Percentiles rank a stretch among this genome's conserved stretches.
Conservation (phyloP, 2,329 filamentous ascomycete genomes). For the Fusarium verticillioides region DNA sequence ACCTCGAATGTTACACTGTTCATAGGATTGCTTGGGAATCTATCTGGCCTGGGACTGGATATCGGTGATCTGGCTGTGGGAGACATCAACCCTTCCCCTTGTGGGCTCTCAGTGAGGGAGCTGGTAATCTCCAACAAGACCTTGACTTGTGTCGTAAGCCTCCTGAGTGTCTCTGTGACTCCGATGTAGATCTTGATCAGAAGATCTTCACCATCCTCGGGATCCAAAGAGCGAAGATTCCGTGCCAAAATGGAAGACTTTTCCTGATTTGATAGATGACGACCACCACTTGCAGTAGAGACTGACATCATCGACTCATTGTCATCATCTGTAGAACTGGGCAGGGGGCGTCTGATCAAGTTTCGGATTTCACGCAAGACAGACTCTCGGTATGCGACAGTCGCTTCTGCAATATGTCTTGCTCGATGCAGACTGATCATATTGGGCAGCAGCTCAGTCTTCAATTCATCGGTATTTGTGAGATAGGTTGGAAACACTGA, state of each 20-base stretch:
- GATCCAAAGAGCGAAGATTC: slow-evolving; percentile 85
- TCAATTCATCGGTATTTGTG: slow-evolving; percentile 75
- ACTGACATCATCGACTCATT: slow-evolving; percentile 88
- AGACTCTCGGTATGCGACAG: slow-evolving; percentile 84
- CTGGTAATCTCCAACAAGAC: slow-evolving; percentile 94
- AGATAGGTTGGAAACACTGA: slow-evolving; percentile 84
- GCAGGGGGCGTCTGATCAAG: slow-evolving; percentile 84
- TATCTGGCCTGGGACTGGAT: slow-evolving; percentile 60
- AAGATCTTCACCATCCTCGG: slow-evolving; percentile 85
- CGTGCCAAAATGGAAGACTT: slow-evolving; percentile 89
- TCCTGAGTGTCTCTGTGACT: slow-evolving; percentile 85
- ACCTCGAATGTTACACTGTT: slow-evolving; percentile 56
- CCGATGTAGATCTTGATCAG: slow-evolving; percentile 85
- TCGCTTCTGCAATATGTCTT: slow-evolving; percentile 81
- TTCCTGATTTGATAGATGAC: slow-evolving; percentile 81
- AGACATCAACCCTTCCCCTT: slow-evolving; percentile 57
- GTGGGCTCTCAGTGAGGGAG: slow-evolving; percentile 63
- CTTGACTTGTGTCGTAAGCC: slow-evolving; percentile 91
- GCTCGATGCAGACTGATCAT: slow-evolving; percentile 85
- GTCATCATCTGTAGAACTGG: slow-evolving; percentile 94
- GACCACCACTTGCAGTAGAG: slow-evolving; percentile 78
- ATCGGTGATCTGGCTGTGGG: slow-evolving; percentile 63
- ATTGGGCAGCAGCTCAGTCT: slow-evolving; percentile 74
- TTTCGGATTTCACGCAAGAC: slow-evolving; percentile 87
- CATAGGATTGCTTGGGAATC: slow-evolving; percentile 38